Percentiles rank a stretch among this genome's conserved stretches.
phyloP scores from a whole-genome alignment of 192 early-diverging fungal genomes.

The Coemansia sp. region DNA sequence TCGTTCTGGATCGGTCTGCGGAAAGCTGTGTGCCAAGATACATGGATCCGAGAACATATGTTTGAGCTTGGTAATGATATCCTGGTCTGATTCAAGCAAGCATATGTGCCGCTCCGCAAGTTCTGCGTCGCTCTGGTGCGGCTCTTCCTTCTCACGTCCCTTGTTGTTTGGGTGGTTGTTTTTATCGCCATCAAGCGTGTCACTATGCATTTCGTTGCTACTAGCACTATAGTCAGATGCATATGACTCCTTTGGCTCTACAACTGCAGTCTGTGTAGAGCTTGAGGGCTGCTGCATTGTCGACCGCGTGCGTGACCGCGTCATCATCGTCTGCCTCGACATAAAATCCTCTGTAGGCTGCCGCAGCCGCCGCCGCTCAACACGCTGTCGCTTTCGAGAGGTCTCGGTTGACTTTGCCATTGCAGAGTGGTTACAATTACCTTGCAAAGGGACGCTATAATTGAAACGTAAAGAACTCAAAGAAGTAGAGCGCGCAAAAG shows the following conservation, averaged over 20 bases:
- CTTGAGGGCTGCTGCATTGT: conserved; percentile 15
- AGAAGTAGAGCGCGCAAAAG: background rate
- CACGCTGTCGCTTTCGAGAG: conserved; percentile 40
- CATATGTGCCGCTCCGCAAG: conserved; percentile 26
- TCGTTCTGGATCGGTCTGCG: conserved; percentile 21
- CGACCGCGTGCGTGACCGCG: conserved; percentile 45
- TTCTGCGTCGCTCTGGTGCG: conserved; percentile 7
- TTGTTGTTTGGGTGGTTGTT: background rate
- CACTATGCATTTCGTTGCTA: background rate
- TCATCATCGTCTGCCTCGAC: conserved; percentile 32
- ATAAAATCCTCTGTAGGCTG: conserved; percentile 7
- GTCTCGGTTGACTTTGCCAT: conserved; percentile 38
- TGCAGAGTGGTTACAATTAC: background rate
- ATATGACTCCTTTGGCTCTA: background rate
- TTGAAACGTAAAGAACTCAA: conserved; percentile 1
- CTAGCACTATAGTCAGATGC: background rate
- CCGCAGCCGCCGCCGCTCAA: conserved; percentile 21
- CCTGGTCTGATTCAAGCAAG: conserved; percentile 22
- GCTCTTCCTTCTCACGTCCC: background rate
- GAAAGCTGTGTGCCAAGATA: conserved; percentile 50
- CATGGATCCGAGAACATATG: conserved; percentile 46
- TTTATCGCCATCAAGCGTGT: background rate
- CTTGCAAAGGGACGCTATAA: background rate
- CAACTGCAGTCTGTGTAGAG: background rate
- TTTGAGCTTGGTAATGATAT: conserved; percentile 30